A percentile compares a stretch with the other conserved stretches of the same genome.
phyloP scores from a whole-genome alignment of 164 flowering plant species.

The Umbilicus rupestris region DNA sequence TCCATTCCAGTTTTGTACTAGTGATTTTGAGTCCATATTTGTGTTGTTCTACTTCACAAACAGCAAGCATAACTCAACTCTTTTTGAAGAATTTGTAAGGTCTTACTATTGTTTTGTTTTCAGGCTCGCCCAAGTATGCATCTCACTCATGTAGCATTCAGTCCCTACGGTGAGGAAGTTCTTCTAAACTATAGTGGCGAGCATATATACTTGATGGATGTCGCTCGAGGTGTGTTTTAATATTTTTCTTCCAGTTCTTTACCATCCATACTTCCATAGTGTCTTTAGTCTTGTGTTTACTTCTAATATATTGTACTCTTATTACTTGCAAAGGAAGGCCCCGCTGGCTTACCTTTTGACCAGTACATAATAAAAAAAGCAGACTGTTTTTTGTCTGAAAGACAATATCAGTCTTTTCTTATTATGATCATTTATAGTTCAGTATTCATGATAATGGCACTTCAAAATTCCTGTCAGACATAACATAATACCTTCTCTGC shows the following conservation, averaged over 20 bases:
- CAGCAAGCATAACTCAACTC: neutral
- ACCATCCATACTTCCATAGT: neutral
- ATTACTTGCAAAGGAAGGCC: neutral
- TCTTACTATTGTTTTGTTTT: conserved; percentile 6
- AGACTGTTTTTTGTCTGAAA: neutral
- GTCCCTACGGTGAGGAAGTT: conserved; percentile 88
- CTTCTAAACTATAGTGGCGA: conserved; percentile 89
- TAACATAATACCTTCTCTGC: conserved; percentile 12
- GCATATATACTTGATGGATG: conserved; percentile 87
- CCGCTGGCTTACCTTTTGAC: neutral
- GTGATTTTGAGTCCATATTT: neutral
- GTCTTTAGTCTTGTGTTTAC: neutral
- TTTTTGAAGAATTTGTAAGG: neutral
- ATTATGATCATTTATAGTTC: neutral
- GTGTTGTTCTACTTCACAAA: neutral
- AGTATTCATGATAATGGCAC: neutral
- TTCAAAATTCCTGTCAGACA: neutral
- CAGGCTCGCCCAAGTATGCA: conserved; percentile 69
- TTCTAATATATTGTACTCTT: neutral
- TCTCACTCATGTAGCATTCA: conserved; percentile 87
- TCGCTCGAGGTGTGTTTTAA: conserved; percentile 42
- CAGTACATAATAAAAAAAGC: neutral
- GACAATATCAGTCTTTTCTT: neutral
- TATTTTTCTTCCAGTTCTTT: neutral
- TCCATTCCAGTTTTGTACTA: neutral